These are phyloP conservation scores for Lizanozyma gosingica DNA, from an alignment of 1,139 yeast genomes.

Conservation along the genomic window DNA sequence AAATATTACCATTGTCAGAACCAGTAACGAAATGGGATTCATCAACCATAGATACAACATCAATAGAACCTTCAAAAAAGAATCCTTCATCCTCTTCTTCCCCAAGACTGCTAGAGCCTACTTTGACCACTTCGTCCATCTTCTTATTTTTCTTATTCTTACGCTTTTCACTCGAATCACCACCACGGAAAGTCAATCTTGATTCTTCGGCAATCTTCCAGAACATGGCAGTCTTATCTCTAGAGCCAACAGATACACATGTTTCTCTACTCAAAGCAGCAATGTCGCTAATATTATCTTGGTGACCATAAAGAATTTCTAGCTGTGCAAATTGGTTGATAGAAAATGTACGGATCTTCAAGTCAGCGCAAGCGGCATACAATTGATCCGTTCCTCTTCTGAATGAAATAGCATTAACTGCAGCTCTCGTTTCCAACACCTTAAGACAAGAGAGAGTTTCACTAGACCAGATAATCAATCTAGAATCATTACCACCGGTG, in stretches of 20 bases:
- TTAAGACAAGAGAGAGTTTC: constrained; percentile 69
- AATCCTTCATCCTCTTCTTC: constrained; percentile 24
- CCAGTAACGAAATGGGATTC: constrained; percentile 92
- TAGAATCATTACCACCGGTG: constrained; percentile 81
- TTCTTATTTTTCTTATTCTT: constrained; percentile 27
- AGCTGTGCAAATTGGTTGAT: constrained; percentile 81
- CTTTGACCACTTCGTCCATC: constrained; percentile 18
- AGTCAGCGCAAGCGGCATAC: constrained; percentile 89
- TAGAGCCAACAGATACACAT: constrained; percentile 90
- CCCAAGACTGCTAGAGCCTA: constrained; percentile 16
- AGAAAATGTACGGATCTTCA: constrained; percentile 80
- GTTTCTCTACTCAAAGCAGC: constrained; percentile 76
- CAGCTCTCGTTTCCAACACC: constrained; percentile 69
- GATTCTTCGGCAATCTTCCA: constrained; percentile 97
- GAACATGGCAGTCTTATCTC: constrained; percentile 90
- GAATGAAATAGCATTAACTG: constrained; percentile 65
- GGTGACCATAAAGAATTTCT: constrained; percentile 91
- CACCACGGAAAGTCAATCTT: constrained; percentile 88
- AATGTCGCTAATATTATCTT: constrained; percentile 77
- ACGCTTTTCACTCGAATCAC: constrained; percentile 48
- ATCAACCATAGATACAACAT: constrained; percentile 84
- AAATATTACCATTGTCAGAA: constrained; percentile 82
- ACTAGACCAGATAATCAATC: constrained; percentile 78
- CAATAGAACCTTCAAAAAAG: constrained; percentile 79
- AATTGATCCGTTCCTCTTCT: constrained; percentile 77